These are phyloP conservation scores for Entophlyctis helioformis DNA, from an alignment of 192 early-diverging fungal species.

Conservation along the genomic window DNA sequence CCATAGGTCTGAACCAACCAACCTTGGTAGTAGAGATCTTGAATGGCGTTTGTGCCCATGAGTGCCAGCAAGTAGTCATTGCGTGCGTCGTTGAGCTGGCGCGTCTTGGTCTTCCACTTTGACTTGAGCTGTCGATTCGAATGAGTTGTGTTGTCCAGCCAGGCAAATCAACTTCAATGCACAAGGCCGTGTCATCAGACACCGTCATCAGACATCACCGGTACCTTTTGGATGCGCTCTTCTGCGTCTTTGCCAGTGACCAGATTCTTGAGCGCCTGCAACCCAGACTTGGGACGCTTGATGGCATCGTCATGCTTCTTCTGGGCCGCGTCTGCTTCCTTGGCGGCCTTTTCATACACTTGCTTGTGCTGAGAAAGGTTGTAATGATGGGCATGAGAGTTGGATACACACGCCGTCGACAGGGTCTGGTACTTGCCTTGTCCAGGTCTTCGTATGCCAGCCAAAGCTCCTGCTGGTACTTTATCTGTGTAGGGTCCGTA, in stretches of 20 bases:
- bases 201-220: no score
- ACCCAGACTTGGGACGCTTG: slow-evolving; percentile 28
- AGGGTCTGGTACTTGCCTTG: slow-evolving; percentile 5
- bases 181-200: no score
- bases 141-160: no score
- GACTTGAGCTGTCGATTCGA: no score
- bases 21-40: slow-evolving; percentile 18
- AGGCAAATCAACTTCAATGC: no score
- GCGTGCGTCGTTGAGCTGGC: slow-evolving; percentile 18
- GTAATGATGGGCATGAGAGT: background rate
- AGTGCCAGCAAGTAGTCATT: slow-evolving; percentile 38
- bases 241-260: slow-evolving; percentile 31
- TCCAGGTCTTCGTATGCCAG: slow-evolving; percentile 33
- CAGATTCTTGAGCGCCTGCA: slow-evolving; percentile 24
- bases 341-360: slow-evolving; percentile 29
- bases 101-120: slow-evolving; percentile 25
- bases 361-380: slow-evolving; percentile 8
- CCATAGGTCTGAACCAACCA: background rate
- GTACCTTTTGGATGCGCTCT: slow-evolving; percentile 26
- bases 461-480: slow-evolving; percentile 29
- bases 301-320: slow-evolving; percentile 31
- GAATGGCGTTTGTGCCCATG: slow-evolving; percentile 15
- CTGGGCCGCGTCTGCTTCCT: slow-evolving; percentile 24
- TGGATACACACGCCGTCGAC: background rate
- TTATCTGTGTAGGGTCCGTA: no score